Evolutionary conservation across 2,329 filamentous ascomycete genomes (phyloP).

Genomic region (Parafenestella ontariensis): DNA sequence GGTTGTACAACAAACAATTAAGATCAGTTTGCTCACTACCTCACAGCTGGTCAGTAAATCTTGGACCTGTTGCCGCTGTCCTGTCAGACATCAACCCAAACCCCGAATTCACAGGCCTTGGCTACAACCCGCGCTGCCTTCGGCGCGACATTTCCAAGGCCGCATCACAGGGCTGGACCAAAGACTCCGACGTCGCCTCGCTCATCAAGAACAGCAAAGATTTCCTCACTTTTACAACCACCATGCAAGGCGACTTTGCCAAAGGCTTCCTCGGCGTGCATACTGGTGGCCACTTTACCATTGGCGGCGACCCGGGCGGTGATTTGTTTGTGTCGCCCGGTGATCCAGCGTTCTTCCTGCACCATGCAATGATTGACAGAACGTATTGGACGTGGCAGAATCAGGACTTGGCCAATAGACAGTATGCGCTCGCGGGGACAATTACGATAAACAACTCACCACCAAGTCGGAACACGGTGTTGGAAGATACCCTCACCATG

Average conservation of each 20-base stretch:
- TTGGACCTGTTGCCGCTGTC: constrained; percentile 57
- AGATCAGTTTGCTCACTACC: neutral
- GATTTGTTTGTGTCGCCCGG: constrained; percentile 57
- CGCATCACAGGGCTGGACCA: constrained; percentile 10
- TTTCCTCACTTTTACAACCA: constrained; percentile 41
- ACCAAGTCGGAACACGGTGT: constrained; percentile 53
- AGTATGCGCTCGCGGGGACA: constrained; percentile 52
- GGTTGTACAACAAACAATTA: neutral
- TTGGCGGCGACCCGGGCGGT: constrained; percentile 55
- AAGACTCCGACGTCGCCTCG: constrained; percentile 18
- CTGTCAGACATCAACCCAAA: constrained; percentile 40
- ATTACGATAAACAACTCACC: constrained; percentile 55
- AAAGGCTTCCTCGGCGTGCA: constrained; percentile 53
- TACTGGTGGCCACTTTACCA: constrained; percentile 55
- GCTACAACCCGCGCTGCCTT: constrained; percentile 49
- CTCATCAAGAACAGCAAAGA: constrained; percentile 17
- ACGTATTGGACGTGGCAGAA: constrained; percentile 62
- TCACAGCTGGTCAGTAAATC: constrained; percentile 46
- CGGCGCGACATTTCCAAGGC: constrained; percentile 42
- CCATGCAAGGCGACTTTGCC: constrained; percentile 49
- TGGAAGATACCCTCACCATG: constrained; percentile 53
- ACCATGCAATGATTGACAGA: constrained; percentile 58
- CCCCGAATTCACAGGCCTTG: constrained; percentile 38
- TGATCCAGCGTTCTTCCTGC: constrained; percentile 57
- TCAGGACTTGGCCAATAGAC: constrained; percentile 48